These are phyloP conservation scores for Saccharomycopsis capsularis DNA, from an alignment of 805 yeast genomes.

Conservation along the genomic window DNA sequence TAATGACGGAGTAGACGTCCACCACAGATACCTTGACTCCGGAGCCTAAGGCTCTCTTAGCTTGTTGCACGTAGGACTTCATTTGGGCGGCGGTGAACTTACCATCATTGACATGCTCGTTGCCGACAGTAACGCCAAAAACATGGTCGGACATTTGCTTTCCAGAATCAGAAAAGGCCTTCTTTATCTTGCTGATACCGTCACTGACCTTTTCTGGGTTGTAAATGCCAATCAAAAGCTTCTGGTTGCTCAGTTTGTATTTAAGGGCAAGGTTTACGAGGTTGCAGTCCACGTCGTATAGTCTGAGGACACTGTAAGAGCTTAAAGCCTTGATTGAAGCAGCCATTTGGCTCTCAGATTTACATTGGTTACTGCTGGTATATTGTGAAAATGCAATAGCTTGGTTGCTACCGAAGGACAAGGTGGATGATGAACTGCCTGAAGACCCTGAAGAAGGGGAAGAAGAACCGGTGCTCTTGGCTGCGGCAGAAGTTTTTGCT, in stretches of 20 bases:
- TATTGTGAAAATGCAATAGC: slow-evolving; percentile 84
- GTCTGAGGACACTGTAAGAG: slow-evolving; percentile 56
- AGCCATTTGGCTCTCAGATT: slow-evolving; percentile 49
- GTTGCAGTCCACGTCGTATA: slow-evolving; percentile 81
- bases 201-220: slow-evolving; percentile 45
- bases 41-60: slow-evolving; percentile 60
- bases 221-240: slow-evolving; percentile 69
- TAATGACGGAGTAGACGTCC: slow-evolving; percentile 91
- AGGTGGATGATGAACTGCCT: slow-evolving; percentile 30
- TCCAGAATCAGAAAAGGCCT: slow-evolving; percentile 45
- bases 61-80: slow-evolving; percentile 41
- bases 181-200: slow-evolving; percentile 48
- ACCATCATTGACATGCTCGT: slow-evolving; percentile 91
- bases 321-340: slow-evolving; percentile 49
- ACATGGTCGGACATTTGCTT: slow-evolving; percentile 55
- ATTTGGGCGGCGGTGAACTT: slow-evolving; percentile 57
- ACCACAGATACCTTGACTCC: slow-evolving; percentile 90
- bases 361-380: slow-evolving; percentile 62
- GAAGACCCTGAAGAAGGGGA: no score
- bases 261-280: slow-evolving; percentile 68
- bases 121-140: slow-evolving; percentile 81
- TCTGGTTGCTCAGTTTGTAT: slow-evolving; percentile 55
- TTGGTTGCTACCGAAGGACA: background rate
- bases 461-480: slow-evolving; percentile 28
- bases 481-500: background rate